Conservation (phyloP, 2,329 filamentous ascomycete species). For the Sarocladiaceae sp. region DNA sequence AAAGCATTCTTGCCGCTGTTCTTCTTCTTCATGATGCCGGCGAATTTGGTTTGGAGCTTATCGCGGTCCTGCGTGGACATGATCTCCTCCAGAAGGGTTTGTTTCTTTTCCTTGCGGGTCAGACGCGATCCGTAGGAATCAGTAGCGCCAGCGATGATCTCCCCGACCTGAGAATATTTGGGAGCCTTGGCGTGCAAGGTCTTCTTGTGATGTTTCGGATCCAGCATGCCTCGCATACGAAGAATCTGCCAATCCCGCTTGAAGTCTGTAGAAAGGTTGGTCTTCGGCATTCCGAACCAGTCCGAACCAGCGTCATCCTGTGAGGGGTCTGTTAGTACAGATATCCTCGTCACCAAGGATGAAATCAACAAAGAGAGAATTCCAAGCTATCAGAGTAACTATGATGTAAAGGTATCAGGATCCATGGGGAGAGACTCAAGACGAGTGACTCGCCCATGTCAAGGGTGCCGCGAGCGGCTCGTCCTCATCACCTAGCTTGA, state of each 20-base stretch:
- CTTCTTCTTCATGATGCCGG: conserved; percentile 75
- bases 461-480: conserved; percentile 27
- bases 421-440: conserved; percentile 49
- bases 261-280: conserved; percentile 74
- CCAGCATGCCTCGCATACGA: conserved; percentile 81
- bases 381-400: conserved; percentile 62
- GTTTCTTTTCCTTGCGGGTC: conserved; percentile 80
- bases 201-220: conserved; percentile 92
- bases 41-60: conserved; percentile 83
- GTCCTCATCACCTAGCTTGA: conserved; percentile 32
- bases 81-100: conserved; percentile 80
- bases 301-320: conserved; percentile 63
- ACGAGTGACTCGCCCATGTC: conserved; percentile 33
- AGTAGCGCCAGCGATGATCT: conserved; percentile 79
- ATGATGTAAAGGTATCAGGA: conserved; percentile 53
- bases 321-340: conserved; percentile 1
- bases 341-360: background rate
- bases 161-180: conserved; percentile 82
- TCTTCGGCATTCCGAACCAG: conserved; percentile 87
- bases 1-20: conserved; percentile 82
- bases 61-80: conserved; percentile 44
- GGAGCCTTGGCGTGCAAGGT: conserved; percentile 62
- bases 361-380: background rate
- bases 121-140: conserved; percentile 80
- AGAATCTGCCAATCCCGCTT: conserved; percentile 86